Base-by-base conservation (phyloP, 2,329 filamentous ascomycete genomes). In the Cladophialophora yegresii region DNA sequence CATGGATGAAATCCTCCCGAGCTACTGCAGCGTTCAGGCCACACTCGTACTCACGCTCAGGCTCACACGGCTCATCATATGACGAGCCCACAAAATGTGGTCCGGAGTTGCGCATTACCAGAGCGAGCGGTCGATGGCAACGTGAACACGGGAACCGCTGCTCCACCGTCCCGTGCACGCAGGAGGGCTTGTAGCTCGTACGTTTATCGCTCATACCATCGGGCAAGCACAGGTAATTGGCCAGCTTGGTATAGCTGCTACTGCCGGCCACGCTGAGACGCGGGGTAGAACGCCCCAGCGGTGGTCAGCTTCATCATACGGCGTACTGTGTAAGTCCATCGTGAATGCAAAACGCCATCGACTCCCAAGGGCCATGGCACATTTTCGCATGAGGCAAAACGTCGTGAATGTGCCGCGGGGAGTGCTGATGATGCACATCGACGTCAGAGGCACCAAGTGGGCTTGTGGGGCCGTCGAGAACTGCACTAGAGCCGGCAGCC, bases 391-490 rank as follows among this genome's bases (percentile, higher is more conserved):
- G 3, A 40, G 36, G 6, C 36, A 36, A 28, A 28, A 28, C 26
- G 26, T 28, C 26, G 26, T 28, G 50, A 43, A 43, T 43, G 40
- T 43, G 40, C 40, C 16, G 9, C n/a, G 16, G 9, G 54, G 57
- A 54, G 54, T 49, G 22, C 13, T 53, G 54, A 54, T 59, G 62
- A 28, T 49, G 54, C 58, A 20, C 43, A 63, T 62, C 65, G 58
- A 67, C 65, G 65, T 67, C 65, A 67, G 62, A 57, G 65, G 65
- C 65, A 64, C 58, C 58, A 20, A 43, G 36, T 43, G 36, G 36
- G 16, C 36, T 16, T 6, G 13, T n/a, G n/a, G n/a, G n/a, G n/a
- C n/a, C n/a, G n/a, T n/a, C n/a, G n/a, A n/a, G n/a, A 43, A n/a
- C 13, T 6, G 13, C 36, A 43, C 36, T 16, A n/a, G 16, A 6